A percentile compares a stretch with the other conserved stretches of the same genome.
phyloP scores from a whole-genome alignment of 1,284 basidiomycete genomes.

The Naganishia sp. region DNA sequence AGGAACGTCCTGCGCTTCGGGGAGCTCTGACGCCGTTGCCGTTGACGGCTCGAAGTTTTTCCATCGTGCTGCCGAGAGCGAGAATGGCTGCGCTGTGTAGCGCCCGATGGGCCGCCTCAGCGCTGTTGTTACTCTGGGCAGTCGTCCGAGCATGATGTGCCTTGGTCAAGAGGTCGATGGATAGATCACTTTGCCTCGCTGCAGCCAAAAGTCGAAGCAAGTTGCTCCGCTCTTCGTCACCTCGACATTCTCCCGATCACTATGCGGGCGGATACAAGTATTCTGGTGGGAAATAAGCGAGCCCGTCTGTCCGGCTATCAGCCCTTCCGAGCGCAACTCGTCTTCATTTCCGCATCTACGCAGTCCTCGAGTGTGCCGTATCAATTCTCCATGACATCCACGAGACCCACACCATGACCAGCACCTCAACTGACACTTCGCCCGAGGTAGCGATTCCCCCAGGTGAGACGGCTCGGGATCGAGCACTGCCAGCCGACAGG shows the following conservation, averaged over 20 bases:
- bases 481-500: background rate
- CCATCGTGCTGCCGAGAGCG: slow-evolving; percentile 2
- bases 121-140: background rate
- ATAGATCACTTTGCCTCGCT: background rate
- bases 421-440: background rate
- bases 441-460: background rate
- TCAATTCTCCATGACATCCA: background rate
- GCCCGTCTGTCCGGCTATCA: background rate
- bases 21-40: background rate
- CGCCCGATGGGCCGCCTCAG: background rate
- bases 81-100: background rate
- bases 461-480: background rate
- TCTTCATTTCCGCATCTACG: background rate
- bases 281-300: background rate
- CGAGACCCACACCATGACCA: background rate
- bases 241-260: background rate
- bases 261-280: background rate
- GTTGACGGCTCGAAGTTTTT: background rate
- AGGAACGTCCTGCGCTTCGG: slow-evolving; percentile 28
- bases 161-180: background rate
- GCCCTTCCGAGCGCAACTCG: background rate
- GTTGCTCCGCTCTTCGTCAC: background rate
- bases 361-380: background rate
- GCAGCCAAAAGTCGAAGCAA: too few relatives aligned
- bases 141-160: background rate